Evolutionary conservation across 495 filamentous ascomycete species (phyloP), one percentile per base, ranked within the genome.

Genomic region (Penicillium cinerascens): DNA sequence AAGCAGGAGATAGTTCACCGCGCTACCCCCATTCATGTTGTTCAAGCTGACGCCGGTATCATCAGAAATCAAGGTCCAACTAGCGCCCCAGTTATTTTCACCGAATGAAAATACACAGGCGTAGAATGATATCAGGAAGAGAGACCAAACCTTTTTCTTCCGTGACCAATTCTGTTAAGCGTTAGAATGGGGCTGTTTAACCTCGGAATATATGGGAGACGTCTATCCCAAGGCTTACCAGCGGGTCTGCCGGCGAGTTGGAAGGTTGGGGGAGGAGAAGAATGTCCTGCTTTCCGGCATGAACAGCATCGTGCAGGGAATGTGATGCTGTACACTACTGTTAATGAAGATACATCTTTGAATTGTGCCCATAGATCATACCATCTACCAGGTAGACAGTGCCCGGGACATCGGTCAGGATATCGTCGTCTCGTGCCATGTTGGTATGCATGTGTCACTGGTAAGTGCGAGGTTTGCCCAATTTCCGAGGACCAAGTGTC

Each of bases 1-100:
- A 17, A 70, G 47, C 6, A 70, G 54, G 3, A 70, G 61, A 46
- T 68, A 70, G 33, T 68, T 68, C 8, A 70, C 41, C 0, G 65
- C 67, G 9, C 55, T 61, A 23, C 61, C 65, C 0, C 65, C 63
- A 50, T 68, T 71, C 60, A 71, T 64, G 23, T 71, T 63, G 25
- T 39, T 50, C 20, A 71, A 23, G 7, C 52, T 61, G 9, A 71
- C 63, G 13, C 55, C 61, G 11, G 64, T 65, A 5, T 68, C 59
- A 3, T 61, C 59, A 2, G 63, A 56, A 8, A 71, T 65, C 21
- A 55, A 46, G 0, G 67, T 68, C 65, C 65, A 71, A 43, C 60
- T 55, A 18, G 65, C 63, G 8, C 65, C 67, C 49, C 57, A 59
- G 44, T 68, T 65, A 37, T 66, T 68, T 38, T 68, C 63, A 26